Evolutionary conservation across 2,329 filamentous ascomycete genomes (phyloP).

Genomic region (Colletotrichum gloeosporioides): DNA sequence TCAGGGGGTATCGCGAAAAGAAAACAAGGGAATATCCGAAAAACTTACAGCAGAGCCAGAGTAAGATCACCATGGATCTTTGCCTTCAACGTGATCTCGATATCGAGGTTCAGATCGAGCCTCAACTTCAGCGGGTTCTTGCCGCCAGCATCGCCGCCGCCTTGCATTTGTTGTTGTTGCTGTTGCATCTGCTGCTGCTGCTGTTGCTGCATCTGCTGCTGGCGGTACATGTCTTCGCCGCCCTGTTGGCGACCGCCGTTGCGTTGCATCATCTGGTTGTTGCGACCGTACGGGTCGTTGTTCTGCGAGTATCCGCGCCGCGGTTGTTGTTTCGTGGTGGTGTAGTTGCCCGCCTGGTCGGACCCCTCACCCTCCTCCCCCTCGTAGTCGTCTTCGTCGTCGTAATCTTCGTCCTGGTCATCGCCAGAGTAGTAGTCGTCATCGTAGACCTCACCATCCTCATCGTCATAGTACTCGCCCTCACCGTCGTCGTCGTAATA

Average conservation of each 20-base stretch:
- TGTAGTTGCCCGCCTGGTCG: slow-evolving; percentile 16
- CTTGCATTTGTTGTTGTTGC: slow-evolving; percentile 20
- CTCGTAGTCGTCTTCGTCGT: slow-evolving; percentile 26
- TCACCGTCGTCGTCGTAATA: slow-evolving; percentile 10
- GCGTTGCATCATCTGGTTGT: slow-evolving; percentile 6
- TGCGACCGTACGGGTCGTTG: background rate
- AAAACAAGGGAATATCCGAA: background rate
- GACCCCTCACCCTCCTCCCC: slow-evolving; percentile 9
- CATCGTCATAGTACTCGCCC: slow-evolving; percentile 1
- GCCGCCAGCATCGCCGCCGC: slow-evolving; percentile 25
- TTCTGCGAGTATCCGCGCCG: background rate
- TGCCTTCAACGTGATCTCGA: slow-evolving; percentile 81
- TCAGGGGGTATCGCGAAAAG: background rate
- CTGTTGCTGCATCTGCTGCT: slow-evolving; percentile 26
- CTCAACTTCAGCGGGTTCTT: slow-evolving; percentile 27
- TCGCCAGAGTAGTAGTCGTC: slow-evolving; percentile 24
- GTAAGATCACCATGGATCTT: slow-evolving; percentile 81
- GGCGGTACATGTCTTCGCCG: slow-evolving; percentile 9
- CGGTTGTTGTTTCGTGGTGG: background rate
- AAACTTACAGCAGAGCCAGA: slow-evolving; percentile 69
- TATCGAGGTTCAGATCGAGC: slow-evolving; percentile 72
- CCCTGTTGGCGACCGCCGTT: slow-evolving; percentile 10
- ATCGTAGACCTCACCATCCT: slow-evolving; percentile 11
- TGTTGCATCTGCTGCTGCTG: slow-evolving; percentile 28
- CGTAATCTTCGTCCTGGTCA: slow-evolving; percentile 22